Conservation (phyloP, 805 yeast genomes). For the Yarrowia sp. region DNA sequence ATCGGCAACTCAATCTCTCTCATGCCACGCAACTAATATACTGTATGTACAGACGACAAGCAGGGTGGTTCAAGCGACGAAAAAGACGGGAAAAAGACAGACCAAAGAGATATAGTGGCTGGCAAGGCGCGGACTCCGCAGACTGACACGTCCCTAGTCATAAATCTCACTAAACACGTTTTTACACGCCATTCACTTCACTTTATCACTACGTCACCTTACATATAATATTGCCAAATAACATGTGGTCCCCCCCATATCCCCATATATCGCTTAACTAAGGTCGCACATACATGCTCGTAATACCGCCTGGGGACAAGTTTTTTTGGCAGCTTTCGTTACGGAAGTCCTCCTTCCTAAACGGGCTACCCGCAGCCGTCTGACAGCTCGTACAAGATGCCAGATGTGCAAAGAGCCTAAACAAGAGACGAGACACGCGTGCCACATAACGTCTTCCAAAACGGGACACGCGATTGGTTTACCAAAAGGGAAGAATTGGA, state of each 20-base stretch:
- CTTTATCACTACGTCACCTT: too few relatives aligned
- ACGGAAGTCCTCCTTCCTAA: not conserved
- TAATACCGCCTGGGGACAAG: not conserved
- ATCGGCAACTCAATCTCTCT: slow-evolving; percentile 17
- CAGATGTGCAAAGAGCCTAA: not conserved
- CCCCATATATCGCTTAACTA: too few relatives aligned
- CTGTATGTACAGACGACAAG: not conserved
- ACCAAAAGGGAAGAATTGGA: not conserved
- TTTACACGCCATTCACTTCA: too few relatives aligned
- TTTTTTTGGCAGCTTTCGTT: not conserved
- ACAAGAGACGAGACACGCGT: not conserved
- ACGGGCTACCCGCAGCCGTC: not conserved
- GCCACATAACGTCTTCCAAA: not conserved
- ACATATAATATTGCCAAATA: too few relatives aligned
- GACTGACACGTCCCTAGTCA: too few relatives aligned
- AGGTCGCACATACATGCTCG: not conserved
- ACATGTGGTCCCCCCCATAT: too few relatives aligned
- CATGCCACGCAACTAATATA: not conserved
- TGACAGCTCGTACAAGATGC: not conserved
- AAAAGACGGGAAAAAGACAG: too few relatives aligned
- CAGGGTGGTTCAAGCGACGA: not conserved
- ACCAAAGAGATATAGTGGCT: too few relatives aligned
- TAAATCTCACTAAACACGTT: too few relatives aligned
- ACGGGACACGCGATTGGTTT: not conserved
- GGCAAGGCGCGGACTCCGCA: too few relatives aligned